A percentile compares a stretch with the other conserved stretches of the same genome.
phyloP scores from a whole-genome alignment of 2,329 filamentous ascomycete genomes.

The Pseudohalonectria lignicola region DNA sequence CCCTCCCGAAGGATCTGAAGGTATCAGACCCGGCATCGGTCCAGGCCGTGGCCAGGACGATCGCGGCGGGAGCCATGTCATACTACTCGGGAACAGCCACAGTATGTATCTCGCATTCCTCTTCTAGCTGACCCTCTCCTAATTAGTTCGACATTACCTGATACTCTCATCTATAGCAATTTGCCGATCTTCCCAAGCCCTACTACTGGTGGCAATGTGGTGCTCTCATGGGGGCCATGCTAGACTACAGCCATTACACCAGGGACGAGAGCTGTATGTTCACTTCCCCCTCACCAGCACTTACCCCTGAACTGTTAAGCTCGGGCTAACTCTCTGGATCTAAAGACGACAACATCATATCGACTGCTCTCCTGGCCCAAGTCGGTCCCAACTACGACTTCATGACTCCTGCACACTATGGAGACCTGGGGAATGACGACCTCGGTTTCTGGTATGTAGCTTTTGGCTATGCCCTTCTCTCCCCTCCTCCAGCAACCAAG shows the following conservation, averaged over 20 bases:
- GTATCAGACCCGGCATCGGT: slow-evolving; percentile 41
- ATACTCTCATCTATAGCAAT: too few species aligned
- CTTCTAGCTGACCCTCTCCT: too few species aligned
- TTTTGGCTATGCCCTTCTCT: too few species aligned
- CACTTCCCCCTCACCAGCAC: background rate
- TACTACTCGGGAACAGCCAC: slow-evolving; percentile 49
- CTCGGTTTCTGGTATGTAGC: slow-evolving; percentile 71
- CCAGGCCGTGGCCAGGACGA: slow-evolving; percentile 45
- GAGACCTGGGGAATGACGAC: slow-evolving; percentile 64
- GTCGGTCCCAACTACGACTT: slow-evolving; percentile 47
- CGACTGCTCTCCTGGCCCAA: slow-evolving; percentile 47
- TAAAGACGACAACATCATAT: slow-evolving; percentile 42
- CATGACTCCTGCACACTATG: slow-evolving; percentile 42
- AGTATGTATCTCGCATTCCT: slow-evolving; percentile 18
- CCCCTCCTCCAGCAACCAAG: too few species aligned
- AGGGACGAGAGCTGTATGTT: slow-evolving; percentile 37
- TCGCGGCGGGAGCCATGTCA: slow-evolving; percentile 50
- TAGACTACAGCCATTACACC: slow-evolving; percentile 61
- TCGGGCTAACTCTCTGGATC: background rate
- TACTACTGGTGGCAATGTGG: slow-evolving; percentile 62
- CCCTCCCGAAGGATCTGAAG: slow-evolving; percentile 21
- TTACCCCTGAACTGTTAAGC: background rate
- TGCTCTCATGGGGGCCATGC: slow-evolving; percentile 54
- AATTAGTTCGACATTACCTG: too few species aligned
- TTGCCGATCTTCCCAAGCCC: slow-evolving; percentile 52